These are phyloP conservation scores for Coemansia biformis DNA, from an alignment of 192 early-diverging fungal species.

Conservation along the genomic window DNA sequence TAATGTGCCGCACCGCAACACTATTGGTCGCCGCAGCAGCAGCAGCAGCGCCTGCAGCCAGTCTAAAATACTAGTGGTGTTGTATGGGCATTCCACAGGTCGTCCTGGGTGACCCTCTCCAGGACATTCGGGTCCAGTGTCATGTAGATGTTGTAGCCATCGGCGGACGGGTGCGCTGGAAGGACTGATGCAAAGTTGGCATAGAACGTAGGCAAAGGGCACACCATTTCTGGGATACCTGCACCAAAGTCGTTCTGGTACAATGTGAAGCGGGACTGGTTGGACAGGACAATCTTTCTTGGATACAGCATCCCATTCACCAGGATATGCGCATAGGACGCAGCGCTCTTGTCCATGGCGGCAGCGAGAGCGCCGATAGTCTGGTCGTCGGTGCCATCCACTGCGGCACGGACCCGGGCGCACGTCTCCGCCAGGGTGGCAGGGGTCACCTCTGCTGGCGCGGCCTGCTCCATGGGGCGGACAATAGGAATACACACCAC, in stretches of 20 bases:
- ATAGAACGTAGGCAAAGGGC: conserved; percentile 11
- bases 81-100: no score
- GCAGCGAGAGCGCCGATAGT: conserved; percentile 2
- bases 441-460: neutral
- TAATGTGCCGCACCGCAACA: no score
- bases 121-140: conserved; percentile 1
- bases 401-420: neutral
- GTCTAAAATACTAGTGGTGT: no score
- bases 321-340: conserved; percentile 4
- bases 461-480: neutral
- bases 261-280: conserved; percentile 12
- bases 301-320: conserved; percentile 2
- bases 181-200: conserved; percentile 15
- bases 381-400: neutral
- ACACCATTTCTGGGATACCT: conserved; percentile 13
- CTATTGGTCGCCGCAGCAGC: no score
- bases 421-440: conserved; percentile 4
- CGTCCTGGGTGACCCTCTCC: conserved; percentile 1
- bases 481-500: conserved; percentile 1
- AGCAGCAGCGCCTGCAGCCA: no score
- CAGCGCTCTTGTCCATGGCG: neutral
- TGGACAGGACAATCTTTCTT: conserved; percentile 9
- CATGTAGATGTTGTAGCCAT: conserved; percentile 5
- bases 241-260: conserved; percentile 25
- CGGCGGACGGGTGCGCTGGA: conserved; percentile 4